These are phyloP conservation scores for Alternaria ventricosa DNA, from an alignment of 2,329 filamentous ascomycete genomes.

Conservation along the genomic window DNA sequence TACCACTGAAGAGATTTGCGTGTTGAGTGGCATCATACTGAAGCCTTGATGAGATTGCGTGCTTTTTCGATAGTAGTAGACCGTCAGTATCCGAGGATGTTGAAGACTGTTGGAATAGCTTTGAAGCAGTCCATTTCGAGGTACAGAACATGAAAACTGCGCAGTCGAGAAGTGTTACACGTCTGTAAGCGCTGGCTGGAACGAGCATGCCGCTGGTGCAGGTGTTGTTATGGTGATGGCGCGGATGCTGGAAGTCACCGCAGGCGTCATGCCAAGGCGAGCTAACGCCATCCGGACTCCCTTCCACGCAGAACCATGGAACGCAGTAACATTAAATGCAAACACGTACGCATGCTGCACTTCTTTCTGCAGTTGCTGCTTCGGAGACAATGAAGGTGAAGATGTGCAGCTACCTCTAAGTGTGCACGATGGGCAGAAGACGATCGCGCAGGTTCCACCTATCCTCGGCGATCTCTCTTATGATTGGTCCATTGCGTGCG, in stretches of 20 bases:
- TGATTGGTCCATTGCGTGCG: slow-evolving; percentile 12
- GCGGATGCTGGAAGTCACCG: not conserved
- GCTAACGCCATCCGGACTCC: slow-evolving; percentile 9
- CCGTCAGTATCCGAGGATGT: not conserved
- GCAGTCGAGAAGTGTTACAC: not conserved
- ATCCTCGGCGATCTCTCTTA: not conserved
- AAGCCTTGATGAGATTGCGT: not conserved
- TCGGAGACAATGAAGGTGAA: not conserved
- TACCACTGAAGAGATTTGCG: not conserved
- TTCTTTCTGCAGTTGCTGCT: not conserved
- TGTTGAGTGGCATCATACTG: not conserved
- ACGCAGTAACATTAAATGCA: slow-evolving; percentile 5
- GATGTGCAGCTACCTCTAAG: not conserved
- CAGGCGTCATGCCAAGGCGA: not conserved
- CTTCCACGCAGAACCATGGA: slow-evolving; percentile 9
- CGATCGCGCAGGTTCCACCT: slow-evolving; percentile 4
- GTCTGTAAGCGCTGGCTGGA: not conserved
- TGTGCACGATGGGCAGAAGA: slow-evolving; percentile 1
- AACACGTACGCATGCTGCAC: not conserved
- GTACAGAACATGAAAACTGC: not conserved
- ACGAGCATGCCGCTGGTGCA: not conserved
- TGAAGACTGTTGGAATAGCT: not conserved
- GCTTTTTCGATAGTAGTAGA: not conserved
- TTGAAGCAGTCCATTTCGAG: not conserved
- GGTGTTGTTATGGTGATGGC: not conserved